phyloP scores from a whole-genome alignment of 495 filamentous ascomycete species.

The Talaromyces ruber region DNA sequence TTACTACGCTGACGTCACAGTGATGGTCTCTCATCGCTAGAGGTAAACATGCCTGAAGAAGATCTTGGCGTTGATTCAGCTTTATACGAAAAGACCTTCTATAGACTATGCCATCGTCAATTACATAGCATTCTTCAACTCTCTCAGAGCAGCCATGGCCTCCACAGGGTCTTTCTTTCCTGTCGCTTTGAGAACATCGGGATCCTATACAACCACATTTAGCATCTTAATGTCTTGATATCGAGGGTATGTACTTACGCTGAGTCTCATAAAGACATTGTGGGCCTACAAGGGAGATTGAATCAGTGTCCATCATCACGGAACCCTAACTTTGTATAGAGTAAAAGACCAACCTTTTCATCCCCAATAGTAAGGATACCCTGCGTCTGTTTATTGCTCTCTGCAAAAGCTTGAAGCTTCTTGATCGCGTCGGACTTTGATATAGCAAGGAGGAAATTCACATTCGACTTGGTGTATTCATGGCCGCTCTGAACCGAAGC shows the following conservation, averaged over 20 bases:
- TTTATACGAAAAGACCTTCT: not conserved
- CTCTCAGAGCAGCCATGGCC: conserved; percentile 77
- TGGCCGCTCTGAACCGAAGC: conserved; percentile 64
- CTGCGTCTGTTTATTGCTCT: conserved; percentile 77
- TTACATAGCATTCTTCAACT: conserved; percentile 80
- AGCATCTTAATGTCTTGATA: not conserved
- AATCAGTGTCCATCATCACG: not conserved
- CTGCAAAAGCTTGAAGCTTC: conserved; percentile 67
- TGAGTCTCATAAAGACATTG: conserved; percentile 92
- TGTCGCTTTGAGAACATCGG: conserved; percentile 72
- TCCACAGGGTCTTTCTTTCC: conserved; percentile 75
- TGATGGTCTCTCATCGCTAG: conserved; percentile 2
- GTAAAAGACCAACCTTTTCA: conserved; percentile 63
- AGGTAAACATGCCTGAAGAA: not conserved
- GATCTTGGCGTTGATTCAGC: not conserved
- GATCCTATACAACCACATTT: conserved; percentile 49
- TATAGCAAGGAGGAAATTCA: conserved; percentile 73
- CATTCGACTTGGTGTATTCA: conserved; percentile 92
- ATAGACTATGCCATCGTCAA: not conserved
- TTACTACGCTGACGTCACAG: conserved; percentile 15
- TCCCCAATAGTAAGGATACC: conserved; percentile 96
- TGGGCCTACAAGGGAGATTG: conserved; percentile 51
- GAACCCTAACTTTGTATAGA: not conserved
- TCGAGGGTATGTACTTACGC: conserved; percentile 44
- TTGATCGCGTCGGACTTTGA: conserved; percentile 65